Base-by-base conservation (phyloP, 2,329 filamentous ascomycete species). In the Pestalotiopsis sp. region DNA sequence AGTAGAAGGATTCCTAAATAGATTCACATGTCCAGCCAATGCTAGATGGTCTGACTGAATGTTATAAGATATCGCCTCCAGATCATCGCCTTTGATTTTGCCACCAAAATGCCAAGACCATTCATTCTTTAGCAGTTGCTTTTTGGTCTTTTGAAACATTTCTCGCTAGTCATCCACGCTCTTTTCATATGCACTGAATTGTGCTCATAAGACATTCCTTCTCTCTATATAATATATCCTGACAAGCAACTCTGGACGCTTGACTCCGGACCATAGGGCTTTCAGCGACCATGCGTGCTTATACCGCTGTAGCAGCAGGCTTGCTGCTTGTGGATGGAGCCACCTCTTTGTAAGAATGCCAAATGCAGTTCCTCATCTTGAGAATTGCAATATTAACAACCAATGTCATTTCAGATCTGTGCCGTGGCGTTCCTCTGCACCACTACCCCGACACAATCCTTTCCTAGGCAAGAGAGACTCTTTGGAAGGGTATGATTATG, bases 401-500 rank as follows among this genome's bases (percentile, higher is more conserved):
- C 17, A 9, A 17, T n/a, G 17, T 23, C 20, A 52, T 52, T 9
- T n/a, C 45, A 52, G 45, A 52, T 52, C 45, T 52, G 45, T 52
- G 45, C 45, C 45, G 11, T 52, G 45, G 45, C 45, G 45, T 52
- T 52, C 17, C 45, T n/a, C 45, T n/a, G 20, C 45, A 52, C 45
- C 45, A n/a, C 9, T n/a, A 20, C 45, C n/a, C 6, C 45, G 45
- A 52, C 45, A 52, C 45, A 52, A 52, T n/a, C 45, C 45, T n/a
- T 52, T 52, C 45, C 45, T 52, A 52, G 45, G n/a, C 45, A 52
- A 52, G n/a, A 52, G 45, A n/a, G 45, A 52, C 20, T 52, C 45
- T n/a, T n/a, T 52, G 14, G 45, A 52, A 20, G 45, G 45, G 41
- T 57, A 88, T 87, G 77, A 85, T 61, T 74, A 77, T 62, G 66